Evolutionary conservation across 768 basidiomycete genomes (phyloP), one percentile per base, ranked within the genome.

Genomic region (Suillus placidus): DNA sequence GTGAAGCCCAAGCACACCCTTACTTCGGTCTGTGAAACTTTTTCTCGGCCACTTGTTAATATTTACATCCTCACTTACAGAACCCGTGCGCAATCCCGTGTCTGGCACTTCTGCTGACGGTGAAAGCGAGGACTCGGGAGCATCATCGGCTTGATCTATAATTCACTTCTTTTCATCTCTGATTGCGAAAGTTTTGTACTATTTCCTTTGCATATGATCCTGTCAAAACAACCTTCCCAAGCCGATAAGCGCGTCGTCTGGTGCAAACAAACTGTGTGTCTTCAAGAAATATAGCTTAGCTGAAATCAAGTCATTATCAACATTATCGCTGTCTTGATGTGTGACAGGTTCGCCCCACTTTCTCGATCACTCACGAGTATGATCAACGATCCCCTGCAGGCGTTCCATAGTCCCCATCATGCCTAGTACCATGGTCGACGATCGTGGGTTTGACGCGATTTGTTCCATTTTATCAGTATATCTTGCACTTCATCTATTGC

Each of bases 1-100:
- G 89, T 68, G 97, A 99, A 77, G 94, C 94, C 7, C 95, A 97
- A 76, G 83, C 82, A 20, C 96, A 97, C 72, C 84, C 91, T n/a
- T 98, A 97, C 80, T 99, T 98, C 73, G 92, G 93, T 93, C 71
- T 66, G 81, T 70, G 26, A 62, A 58, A 58, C 30, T 60, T 26
- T 13, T 51, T 62, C 62, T 61, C 60, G 62, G 42, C 61, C 23
- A 63, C 16, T 58, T 69, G 62, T 56, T 67, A 61, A 49, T 64
- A 32, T 67, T 64, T 63, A 68, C 43, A 55, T 72, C 56, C 68
- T 71, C 66, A 71, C 63, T n/a, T 52, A 34, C 67, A 93, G 92
- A 92, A 74, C 89, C 90, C 49, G 86, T 92, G 68, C 85, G 89
- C 73, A 85, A 83, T 61, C 74, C 77, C 14, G 76, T 68, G 9